A percentile compares a stretch with the other conserved stretches of the same genome.
Evolutionary conservation across 2,329 filamentous ascomycete species (phyloP).

Genomic region (Aspergillus jensenii): DNA sequence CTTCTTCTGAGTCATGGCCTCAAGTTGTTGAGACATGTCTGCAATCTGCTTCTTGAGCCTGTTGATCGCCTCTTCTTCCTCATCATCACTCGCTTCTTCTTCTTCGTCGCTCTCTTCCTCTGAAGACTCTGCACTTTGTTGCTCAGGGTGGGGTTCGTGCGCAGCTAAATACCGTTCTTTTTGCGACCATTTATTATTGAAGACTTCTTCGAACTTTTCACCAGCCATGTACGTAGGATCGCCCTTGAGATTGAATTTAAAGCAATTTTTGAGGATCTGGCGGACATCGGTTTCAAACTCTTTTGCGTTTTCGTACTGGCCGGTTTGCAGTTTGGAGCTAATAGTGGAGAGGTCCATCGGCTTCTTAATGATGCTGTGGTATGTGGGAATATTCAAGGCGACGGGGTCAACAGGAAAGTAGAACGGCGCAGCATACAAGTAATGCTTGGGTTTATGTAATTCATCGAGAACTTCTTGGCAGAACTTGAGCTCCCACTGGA

Average conservation of each 20-base stretch:
- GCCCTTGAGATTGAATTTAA: constrained; percentile 80
- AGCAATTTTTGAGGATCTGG: constrained; percentile 86
- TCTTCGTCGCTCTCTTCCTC: constrained; percentile 74
- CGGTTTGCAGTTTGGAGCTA: constrained; percentile 69
- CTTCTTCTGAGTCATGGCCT: constrained; percentile 58
- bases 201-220: constrained; percentile 70
- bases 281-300: constrained; percentile 83
- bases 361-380: constrained; percentile 91
- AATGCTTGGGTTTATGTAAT: constrained; percentile 72
- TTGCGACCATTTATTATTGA: constrained; percentile 71
- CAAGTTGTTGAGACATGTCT: constrained; percentile 68
- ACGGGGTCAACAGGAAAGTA: constrained; percentile 86
- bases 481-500: constrained; percentile 84
- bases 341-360: constrained; percentile 95
- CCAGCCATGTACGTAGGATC: constrained; percentile 74
- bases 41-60: constrained; percentile 71
- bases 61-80: constrained; percentile 60
- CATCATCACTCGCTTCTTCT: constrained; percentile 65
- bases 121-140: constrained; percentile 63
- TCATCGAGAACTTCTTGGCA: constrained; percentile 80
- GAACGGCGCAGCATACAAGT: constrained; percentile 70
- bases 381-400: constrained; percentile 87
- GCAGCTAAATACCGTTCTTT: constrained; percentile 80
- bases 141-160: constrained; percentile 66
- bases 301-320: constrained; percentile 77